These are phyloP conservation scores for Pichia deserticola DNA, from an alignment of 805 yeast genomes.

Conservation along the genomic window DNA sequence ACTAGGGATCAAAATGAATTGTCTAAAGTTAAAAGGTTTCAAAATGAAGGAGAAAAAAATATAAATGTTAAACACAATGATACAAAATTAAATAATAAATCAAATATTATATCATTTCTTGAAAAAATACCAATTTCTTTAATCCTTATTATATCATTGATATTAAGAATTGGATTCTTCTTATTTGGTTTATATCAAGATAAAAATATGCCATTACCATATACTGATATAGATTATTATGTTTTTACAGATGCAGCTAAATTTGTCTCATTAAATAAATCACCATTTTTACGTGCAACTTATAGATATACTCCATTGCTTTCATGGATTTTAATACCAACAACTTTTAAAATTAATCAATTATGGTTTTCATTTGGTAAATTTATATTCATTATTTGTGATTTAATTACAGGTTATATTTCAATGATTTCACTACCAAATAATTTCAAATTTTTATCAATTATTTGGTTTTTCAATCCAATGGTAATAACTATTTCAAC, in stretches of 20 bases:
- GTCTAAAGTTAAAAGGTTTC: too few relatives aligned
- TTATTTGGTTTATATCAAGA: conserved; percentile 85
- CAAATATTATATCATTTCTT: background rate
- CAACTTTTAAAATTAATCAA: conserved; percentile 26
- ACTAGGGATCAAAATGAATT: background rate
- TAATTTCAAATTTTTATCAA: conserved; percentile 10
- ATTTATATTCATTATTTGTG: conserved; percentile 65
- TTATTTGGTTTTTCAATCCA: conserved; percentile 84
- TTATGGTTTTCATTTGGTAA: conserved; percentile 67
- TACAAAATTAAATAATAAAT: too few relatives aligned
- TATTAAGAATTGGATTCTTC: conserved; percentile 55
- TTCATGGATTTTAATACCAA: conserved; percentile 77
- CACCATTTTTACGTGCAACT: conserved; percentile 83
- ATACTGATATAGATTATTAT: conserved; percentile 90
- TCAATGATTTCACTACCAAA: conserved; percentile 27
- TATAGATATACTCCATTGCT: conserved; percentile 89
- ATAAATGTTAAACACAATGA: too few relatives aligned
- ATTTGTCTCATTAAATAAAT: conserved; percentile 46
- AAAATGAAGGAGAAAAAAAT: background rate
- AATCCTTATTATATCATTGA: conserved; percentile 15
- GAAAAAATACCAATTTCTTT: background rate
- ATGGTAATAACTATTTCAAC: conserved; percentile 92
- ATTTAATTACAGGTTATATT: conserved; percentile 70
- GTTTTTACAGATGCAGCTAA: conserved; percentile 91
- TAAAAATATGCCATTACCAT: conserved; percentile 64